Conservation (phyloP, 805 yeast genomes). For the Cephaloascus fragrans region DNA sequence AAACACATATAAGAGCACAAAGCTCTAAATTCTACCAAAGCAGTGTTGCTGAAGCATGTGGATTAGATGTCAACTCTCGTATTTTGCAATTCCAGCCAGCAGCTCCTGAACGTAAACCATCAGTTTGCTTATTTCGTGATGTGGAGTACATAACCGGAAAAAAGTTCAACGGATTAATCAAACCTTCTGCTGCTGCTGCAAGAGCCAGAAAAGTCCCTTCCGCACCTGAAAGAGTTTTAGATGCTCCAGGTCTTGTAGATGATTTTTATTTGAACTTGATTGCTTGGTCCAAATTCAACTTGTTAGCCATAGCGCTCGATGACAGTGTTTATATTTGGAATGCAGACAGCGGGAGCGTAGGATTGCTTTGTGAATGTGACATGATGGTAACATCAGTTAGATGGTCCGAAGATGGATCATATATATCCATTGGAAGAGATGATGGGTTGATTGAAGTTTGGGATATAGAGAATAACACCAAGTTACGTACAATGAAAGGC, state of each 20-base stretch:
- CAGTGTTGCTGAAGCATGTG: conserved; percentile 92
- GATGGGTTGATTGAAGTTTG: conserved; percentile 86
- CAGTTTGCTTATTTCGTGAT: conserved; percentile 20
- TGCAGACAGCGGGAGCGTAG: conserved; percentile 73
- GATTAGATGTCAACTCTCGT: conserved; percentile 71
- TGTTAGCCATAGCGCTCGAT: conserved; percentile 82
- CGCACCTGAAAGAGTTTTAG: conserved; percentile 87
- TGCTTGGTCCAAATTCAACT: conserved; percentile 79
- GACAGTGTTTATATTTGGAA: conserved; percentile 86
- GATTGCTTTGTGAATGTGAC: conserved; percentile 52
- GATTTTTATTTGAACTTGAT: conserved; percentile 84
- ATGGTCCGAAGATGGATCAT: conserved; percentile 90
- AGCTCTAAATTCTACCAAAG: conserved; percentile 54
- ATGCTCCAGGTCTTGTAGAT: conserved; percentile 91
- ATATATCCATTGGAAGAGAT: conserved; percentile 72
- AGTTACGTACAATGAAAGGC: conserved; percentile 69
- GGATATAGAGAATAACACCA: conserved; percentile 77
- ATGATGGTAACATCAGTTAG: conserved; percentile 57
- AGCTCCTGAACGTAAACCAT: conserved; percentile 53
- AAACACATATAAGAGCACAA: conserved; percentile 44
- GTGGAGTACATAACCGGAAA: conserved; percentile 9
- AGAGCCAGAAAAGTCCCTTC: conserved; percentile 72
- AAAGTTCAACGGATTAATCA: conserved; percentile 16
- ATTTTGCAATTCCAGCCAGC: conserved; percentile 80
- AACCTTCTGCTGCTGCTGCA: conserved; percentile 37